Percentiles rank a stretch among this genome's conserved stretches.
Conservation (phyloP, 257 asterid genomes). For the Plectranthus barbatus region DNA sequence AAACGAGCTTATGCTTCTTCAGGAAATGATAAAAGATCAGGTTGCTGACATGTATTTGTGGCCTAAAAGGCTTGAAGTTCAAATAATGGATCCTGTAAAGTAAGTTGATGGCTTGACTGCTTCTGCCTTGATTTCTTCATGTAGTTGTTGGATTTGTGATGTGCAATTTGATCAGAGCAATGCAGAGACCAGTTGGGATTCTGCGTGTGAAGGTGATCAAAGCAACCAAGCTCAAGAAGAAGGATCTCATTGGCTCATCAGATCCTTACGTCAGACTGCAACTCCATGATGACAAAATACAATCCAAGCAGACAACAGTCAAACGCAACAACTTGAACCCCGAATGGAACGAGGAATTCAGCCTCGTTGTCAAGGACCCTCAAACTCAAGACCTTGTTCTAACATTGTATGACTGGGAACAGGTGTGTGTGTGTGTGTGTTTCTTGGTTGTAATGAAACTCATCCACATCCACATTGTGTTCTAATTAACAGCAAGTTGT, state of each 20-base stretch:
- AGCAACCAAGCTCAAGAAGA: conserved; percentile 79
- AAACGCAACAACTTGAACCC: conserved; percentile 76
- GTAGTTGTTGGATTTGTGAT: not conserved
- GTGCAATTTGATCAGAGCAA: conserved; percentile 47
- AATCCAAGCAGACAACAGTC: conserved; percentile 65
- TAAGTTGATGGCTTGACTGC: conserved; percentile 16
- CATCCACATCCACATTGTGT: not conserved
- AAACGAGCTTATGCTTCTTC: not conserved
- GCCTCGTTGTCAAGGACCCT: conserved; percentile 68
- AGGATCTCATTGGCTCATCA: conserved; percentile 73
- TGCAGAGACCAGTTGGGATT: conserved; percentile 72
- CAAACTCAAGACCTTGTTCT: conserved; percentile 43
- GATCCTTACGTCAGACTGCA: conserved; percentile 82
- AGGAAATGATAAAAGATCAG: conserved; percentile 82
- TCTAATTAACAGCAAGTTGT: not conserved
- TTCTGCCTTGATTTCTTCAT: not conserved
- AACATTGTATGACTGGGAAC: conserved; percentile 67
- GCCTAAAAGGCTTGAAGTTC: conserved; percentile 93
- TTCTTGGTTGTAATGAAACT: too few species aligned
- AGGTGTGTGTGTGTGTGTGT: conserved; percentile 25
- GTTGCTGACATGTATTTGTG: conserved; percentile 93
- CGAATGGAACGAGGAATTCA: conserved; percentile 91
- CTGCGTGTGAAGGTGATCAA: conserved; percentile 51
- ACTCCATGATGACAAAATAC: conserved; percentile 50
- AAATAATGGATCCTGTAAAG: conserved; percentile 75